Evolutionary conservation across 257 asterid genomes (phyloP).

Genomic region (Penstemon barbatus): DNA sequence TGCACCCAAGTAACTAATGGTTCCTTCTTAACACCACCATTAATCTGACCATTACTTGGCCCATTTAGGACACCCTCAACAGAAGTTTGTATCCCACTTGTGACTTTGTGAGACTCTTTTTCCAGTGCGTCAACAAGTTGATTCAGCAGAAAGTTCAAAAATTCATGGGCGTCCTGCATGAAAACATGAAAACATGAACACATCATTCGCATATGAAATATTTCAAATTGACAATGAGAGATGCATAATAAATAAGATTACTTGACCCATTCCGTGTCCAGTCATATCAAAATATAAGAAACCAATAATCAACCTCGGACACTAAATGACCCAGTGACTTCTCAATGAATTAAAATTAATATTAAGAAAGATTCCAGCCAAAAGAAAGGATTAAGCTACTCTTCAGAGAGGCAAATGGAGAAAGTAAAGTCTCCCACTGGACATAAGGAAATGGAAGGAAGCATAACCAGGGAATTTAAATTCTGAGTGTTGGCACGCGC

Average conservation of each 20-base stretch:
- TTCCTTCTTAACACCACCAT: conserved; percentile 61
- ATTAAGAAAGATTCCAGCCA: not conserved
- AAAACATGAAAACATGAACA: conserved; percentile 14
- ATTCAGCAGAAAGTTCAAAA: conserved; percentile 78
- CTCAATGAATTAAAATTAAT: not conserved
- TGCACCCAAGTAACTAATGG: conserved; percentile 83
- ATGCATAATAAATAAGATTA: conserved; percentile 1
- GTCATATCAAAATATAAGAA: conserved; percentile 10
- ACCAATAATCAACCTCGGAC: conserved; percentile 1
- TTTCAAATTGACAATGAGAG: conserved; percentile 10
- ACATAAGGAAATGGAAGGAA: not conserved
- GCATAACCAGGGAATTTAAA: conserved; percentile 6
- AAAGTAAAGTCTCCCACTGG: conserved; percentile 4
- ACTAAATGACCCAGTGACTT: conserved; percentile 1
- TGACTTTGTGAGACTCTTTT: conserved; percentile 65
- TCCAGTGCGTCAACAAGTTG: conserved; percentile 85
- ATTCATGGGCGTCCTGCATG: conserved; percentile 90
- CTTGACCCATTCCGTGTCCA: not conserved
- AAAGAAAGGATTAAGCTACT: not conserved
- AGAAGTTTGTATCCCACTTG: conserved; percentile 37
- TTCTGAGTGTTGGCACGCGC: not conserved
- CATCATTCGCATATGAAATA: conserved; percentile 10
- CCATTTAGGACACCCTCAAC: conserved; percentile 48
- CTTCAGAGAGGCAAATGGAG: conserved; percentile 7
- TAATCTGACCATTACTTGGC: conserved; percentile 45